These are phyloP conservation scores for Hemileia vastatrix DNA, from an alignment of 1,284 basidiomycete species.

Conservation along the genomic window DNA sequence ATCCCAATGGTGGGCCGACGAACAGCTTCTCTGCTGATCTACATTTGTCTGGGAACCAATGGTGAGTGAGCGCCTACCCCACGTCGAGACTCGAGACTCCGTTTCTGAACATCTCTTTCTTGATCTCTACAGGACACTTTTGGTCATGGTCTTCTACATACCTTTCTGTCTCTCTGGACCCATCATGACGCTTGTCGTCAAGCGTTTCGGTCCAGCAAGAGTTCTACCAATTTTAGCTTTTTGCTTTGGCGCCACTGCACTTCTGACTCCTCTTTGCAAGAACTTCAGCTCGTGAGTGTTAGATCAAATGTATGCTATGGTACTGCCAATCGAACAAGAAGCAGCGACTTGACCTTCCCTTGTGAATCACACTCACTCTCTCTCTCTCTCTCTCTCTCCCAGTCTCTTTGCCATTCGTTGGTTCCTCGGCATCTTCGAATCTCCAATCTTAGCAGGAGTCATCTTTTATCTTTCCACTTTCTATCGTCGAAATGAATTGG, in stretches of 20 bases:
- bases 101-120: background rate
- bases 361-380: too few species aligned
- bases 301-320: too few species aligned
- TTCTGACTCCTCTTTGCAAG: conserved; percentile 25
- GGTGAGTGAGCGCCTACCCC: background rate
- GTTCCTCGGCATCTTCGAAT: conserved; percentile 19
- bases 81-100: background rate
- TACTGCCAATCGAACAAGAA: too few species aligned
- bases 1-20: conserved; percentile 30
- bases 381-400: conserved; percentile 23
- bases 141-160: conserved; percentile 27
- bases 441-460: conserved; percentile 15
- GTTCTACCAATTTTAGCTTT: conserved; percentile 51
- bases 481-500: conserved; percentile 51
- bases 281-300: conserved; percentile 29
- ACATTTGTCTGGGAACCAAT: background rate
- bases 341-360: too few species aligned
- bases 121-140: background rate
- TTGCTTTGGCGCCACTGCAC: conserved; percentile 47
- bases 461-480: conserved; percentile 52
- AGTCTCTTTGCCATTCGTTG: conserved; percentile 19
- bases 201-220: conserved; percentile 50
- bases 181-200: conserved; percentile 50
- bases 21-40: conserved; percentile 9
- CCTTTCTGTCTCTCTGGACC: conserved; percentile 47